Conservation (phyloP, 345 rosid species). For the Murraya paniculata region DNA sequence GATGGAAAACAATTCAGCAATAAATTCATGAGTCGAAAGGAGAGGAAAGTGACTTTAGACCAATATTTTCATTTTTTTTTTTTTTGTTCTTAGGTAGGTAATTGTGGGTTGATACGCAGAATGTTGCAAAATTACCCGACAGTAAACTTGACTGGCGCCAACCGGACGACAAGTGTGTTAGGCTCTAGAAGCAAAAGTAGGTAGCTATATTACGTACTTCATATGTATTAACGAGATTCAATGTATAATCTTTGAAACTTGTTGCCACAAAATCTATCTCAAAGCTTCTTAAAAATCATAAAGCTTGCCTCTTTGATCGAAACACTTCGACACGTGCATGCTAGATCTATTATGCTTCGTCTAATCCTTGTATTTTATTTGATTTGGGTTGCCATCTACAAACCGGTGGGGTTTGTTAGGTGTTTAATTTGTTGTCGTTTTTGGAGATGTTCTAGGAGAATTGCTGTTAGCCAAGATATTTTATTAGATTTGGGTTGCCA, state of each 20-base stretch:
- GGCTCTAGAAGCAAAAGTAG: neutral
- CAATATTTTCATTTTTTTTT: neutral
- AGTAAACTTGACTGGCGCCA: neutral
- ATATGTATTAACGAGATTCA: neutral
- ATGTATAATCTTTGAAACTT: neutral
- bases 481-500: too few relatives aligned
- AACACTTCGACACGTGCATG: neutral
- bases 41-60: too few relatives aligned
- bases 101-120: conserved; percentile 1
- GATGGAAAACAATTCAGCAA: too few relatives aligned
- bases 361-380: too few relatives aligned
- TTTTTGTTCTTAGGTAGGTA: too few relatives aligned
- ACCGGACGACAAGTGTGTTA: neutral
- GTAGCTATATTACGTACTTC: neutral
- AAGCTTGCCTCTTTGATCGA: neutral
- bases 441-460: too few relatives aligned
- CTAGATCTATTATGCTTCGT: neutral
- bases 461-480: neutral
- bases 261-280: neutral
- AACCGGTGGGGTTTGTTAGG: too few relatives aligned
- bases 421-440: neutral
- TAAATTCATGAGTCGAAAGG: too few relatives aligned
- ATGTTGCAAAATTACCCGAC: conserved; percentile 7
- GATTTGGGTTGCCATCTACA: neutral
- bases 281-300: neutral